These are phyloP conservation scores for Haematococcus sp. DNA, from an alignment of 139 green algal genomes.

Conservation along the genomic window DNA sequence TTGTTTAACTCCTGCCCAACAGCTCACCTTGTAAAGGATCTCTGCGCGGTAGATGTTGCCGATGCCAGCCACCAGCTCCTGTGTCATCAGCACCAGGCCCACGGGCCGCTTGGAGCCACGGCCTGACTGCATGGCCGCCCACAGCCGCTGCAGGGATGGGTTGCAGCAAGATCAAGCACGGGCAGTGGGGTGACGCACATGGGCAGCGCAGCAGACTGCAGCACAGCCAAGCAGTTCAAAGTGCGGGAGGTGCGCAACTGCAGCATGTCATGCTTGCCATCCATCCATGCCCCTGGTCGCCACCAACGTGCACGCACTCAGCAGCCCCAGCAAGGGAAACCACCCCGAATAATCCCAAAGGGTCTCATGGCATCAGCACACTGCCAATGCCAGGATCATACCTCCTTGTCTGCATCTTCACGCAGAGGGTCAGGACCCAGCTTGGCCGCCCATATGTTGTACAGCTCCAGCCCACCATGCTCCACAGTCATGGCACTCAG, in stretches of 20 bases:
- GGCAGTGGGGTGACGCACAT: too few species aligned
- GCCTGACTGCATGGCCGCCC: constrained; percentile 30
- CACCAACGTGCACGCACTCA: too few species aligned
- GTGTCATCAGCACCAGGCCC: constrained; percentile 84
- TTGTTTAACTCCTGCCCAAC: too few species aligned
- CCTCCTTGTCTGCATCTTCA: constrained; percentile 51
- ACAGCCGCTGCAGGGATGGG: constrained; percentile 26
- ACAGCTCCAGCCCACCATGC: constrained; percentile 54
- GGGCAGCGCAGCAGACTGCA: too few species aligned
- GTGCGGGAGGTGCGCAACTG: too few species aligned
- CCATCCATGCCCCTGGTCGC: too few species aligned
- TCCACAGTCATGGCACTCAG: constrained; percentile 81
- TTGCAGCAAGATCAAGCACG: constrained; percentile 2
- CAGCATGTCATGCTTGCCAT: too few species aligned
- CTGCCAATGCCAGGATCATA: background rate
- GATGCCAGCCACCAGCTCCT: constrained; percentile 70
- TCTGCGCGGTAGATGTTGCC: constrained; percentile 92
- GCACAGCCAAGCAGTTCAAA: too few species aligned
- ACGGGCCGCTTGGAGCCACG: constrained; percentile 57
- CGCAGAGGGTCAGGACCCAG: constrained; percentile 79
- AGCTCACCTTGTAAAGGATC: constrained; percentile 73
- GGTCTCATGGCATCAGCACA: background rate
- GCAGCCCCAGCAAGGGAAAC: too few species aligned
- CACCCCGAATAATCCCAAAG: too few species aligned
- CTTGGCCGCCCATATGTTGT: constrained; percentile 45